Evolutionary conservation across 352 stramenopile species (phyloP).

Genomic region (Phytophthora cajani): DNA sequence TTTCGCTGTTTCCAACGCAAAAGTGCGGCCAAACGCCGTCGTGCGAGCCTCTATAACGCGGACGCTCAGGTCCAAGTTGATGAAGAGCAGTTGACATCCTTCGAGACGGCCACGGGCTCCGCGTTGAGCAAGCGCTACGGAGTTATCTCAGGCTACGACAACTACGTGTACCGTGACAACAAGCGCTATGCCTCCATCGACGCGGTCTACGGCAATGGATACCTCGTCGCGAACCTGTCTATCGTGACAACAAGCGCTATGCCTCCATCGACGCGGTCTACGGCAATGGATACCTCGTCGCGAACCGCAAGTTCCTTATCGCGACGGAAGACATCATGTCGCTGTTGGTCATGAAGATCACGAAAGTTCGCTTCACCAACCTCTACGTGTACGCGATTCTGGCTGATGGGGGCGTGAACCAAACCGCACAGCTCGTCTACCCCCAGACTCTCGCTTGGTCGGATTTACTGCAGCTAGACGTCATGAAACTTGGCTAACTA

Average conservation of each 20-base stretch:
- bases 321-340: conserved; percentile 39
- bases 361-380: conserved; percentile 30
- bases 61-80: background rate
- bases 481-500: conserved; percentile 36
- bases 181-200: conserved; percentile 45
- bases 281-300: conserved; percentile 42
- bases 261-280: conserved; percentile 48
- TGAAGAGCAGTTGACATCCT: conserved; percentile 16
- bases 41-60: background rate
- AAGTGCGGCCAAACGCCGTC: background rate
- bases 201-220: conserved; percentile 46
- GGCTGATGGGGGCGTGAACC: conserved; percentile 32
- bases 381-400: conserved; percentile 45
- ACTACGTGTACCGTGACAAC: conserved; percentile 39
- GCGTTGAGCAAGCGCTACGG: conserved; percentile 37
- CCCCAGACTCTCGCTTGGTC: conserved; percentile 31
- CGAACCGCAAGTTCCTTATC: conserved; percentile 44
- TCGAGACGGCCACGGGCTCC: conserved; percentile 30
- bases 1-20: conserved; percentile 20
- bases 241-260: conserved; percentile 39
- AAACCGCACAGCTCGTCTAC: conserved; percentile 40
- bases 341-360: conserved; percentile 42
- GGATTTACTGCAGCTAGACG: conserved; percentile 27
- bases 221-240: conserved; percentile 42
- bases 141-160: conserved; percentile 48